Conservation (phyloP, 495 filamentous ascomycete genomes). For the Friedmanniomyces simplex region DNA sequence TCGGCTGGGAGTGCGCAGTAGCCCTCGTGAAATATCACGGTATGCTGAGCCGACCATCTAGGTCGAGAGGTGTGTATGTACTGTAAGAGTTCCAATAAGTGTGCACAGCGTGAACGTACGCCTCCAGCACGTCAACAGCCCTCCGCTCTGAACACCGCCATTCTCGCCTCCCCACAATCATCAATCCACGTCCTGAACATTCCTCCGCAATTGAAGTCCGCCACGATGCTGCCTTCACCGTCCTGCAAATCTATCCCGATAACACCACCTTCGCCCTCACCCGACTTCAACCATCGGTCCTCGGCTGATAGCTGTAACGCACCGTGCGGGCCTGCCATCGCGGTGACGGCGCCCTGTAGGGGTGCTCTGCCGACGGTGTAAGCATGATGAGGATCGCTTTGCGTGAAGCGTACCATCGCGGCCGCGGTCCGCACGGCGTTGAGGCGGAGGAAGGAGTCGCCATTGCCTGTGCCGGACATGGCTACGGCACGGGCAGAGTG, state of each 20-base stretch:
- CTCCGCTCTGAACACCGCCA: slow-evolving; percentile 43
- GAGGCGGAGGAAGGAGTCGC: slow-evolving; percentile 73
- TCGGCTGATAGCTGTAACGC: slow-evolving; percentile 70
- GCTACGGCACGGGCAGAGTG: slow-evolving; percentile 40
- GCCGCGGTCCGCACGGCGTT: slow-evolving; percentile 62
- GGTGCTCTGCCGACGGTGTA: slow-evolving; percentile 24
- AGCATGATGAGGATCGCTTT: slow-evolving; percentile 5
- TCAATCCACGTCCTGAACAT: slow-evolving; percentile 81
- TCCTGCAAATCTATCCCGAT: slow-evolving; percentile 69
- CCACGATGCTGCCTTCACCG: slow-evolving; percentile 45
- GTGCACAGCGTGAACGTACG: too few species aligned
- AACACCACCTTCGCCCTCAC: slow-evolving; percentile 77
- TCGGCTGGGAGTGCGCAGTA: too few species aligned
- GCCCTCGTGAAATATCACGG: too few species aligned
- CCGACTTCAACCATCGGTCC: slow-evolving; percentile 60
- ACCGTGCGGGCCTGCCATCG: slow-evolving; percentile 58
- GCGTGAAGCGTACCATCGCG: slow-evolving; percentile 59
- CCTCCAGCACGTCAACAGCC: too few species aligned
- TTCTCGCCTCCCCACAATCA: slow-evolving; percentile 47
- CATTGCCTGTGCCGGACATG: slow-evolving; percentile 80
- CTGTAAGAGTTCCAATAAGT: too few species aligned
- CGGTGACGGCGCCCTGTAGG: slow-evolving; percentile 41
- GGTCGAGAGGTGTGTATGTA: too few species aligned
- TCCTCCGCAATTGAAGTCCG: slow-evolving; percentile 77
- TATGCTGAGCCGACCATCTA: too few species aligned